Evolutionary conservation across 108 stramenopile species (phyloP).

Genomic region (Stephanodiscus triporus): DNA sequence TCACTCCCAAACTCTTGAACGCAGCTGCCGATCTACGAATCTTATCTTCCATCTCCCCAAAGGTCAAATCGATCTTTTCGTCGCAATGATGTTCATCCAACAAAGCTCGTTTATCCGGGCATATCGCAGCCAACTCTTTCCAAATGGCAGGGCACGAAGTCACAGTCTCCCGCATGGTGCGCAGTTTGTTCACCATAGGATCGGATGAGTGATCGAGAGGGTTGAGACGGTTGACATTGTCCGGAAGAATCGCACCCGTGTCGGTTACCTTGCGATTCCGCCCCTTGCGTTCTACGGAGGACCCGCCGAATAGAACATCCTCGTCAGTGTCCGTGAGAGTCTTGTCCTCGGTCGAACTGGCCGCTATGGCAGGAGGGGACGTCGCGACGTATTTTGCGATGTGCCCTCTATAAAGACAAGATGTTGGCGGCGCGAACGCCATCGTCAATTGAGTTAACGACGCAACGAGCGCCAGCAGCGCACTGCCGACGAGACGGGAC

Average conservation of each 20-base stretch:
- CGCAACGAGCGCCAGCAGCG: not conserved
- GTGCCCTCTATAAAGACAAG: not conserved
- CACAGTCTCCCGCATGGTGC: slow-evolving; percentile 64
- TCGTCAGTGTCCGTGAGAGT: slow-evolving; percentile 58
- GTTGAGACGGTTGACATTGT: slow-evolving; percentile 45
- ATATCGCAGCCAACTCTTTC: slow-evolving; percentile 60
- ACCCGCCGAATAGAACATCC: slow-evolving; percentile 69
- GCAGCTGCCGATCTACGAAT: slow-evolving; percentile 63
- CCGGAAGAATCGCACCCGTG: slow-evolving; percentile 61
- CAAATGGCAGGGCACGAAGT: slow-evolving; percentile 71
- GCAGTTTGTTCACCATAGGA: slow-evolving; percentile 79
- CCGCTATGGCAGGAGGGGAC: not conserved
- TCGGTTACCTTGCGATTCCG: slow-evolving; percentile 50
- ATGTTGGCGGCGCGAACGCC: slow-evolving; percentile 5
- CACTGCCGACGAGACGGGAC: slow-evolving; percentile 14
- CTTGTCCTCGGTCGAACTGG: slow-evolving; percentile 6
- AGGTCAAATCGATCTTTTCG: slow-evolving; percentile 62
- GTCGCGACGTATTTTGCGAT: not conserved
- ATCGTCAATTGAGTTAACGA: not conserved
- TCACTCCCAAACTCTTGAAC: slow-evolving; percentile 68
- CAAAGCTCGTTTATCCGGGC: slow-evolving; percentile 68
- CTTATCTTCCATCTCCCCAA: slow-evolving; percentile 63
- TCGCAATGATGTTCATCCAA: slow-evolving; percentile 83
- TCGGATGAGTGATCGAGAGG: slow-evolving; percentile 70
- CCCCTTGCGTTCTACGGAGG: slow-evolving; percentile 26